phyloP scores from a whole-genome alignment of 768 basidiomycete genomes.

The Pholiota conissans region DNA sequence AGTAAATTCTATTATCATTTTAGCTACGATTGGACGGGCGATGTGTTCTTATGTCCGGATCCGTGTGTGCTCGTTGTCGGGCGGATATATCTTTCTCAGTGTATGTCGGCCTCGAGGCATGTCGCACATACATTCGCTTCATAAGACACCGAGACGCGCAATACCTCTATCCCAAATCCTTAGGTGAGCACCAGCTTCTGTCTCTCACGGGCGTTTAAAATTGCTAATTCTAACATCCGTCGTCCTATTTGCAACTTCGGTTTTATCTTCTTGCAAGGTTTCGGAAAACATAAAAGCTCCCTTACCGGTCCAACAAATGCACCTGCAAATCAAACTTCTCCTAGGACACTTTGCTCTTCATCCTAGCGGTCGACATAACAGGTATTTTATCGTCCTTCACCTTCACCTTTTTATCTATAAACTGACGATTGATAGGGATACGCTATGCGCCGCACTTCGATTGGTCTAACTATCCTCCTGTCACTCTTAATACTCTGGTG shows the following conservation, averaged over 20 bases:
- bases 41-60: neutral
- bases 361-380: neutral
- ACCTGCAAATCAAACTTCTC: neutral
- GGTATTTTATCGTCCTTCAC: neutral
- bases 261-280: neutral
- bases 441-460: neutral
- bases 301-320: neutral
- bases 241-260: no score
- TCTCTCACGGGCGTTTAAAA: neutral
- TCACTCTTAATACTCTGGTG: neutral
- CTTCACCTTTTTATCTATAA: neutral
- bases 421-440: neutral
- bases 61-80: neutral
- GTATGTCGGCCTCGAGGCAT: neutral
- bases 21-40: neutral
- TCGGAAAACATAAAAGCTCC: neutral
- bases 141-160: slow-evolving; percentile 1
- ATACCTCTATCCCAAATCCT: neutral
- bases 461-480: neutral
- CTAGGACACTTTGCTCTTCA: neutral
- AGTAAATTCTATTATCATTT: no score
- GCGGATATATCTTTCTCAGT: neutral
- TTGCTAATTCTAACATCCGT: neutral
- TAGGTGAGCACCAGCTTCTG: neutral
- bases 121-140: neutral